Conservation (phyloP, 169 alveolate genomes). For the Toxoplasma gondii region DNA sequence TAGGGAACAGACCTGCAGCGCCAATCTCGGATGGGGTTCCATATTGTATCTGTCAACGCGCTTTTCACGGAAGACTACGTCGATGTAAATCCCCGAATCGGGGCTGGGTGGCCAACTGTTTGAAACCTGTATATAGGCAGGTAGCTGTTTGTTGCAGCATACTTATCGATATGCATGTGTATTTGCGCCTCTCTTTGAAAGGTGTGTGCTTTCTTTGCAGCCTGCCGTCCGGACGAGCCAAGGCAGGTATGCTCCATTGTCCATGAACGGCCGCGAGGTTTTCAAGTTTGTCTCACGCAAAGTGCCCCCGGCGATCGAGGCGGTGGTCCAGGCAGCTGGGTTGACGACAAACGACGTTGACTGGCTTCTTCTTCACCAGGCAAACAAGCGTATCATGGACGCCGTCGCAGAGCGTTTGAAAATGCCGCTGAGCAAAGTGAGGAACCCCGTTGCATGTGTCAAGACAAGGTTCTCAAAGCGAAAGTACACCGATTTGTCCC, state of each 20-base stretch:
- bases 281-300: conserved; percentile 74
- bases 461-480: neutral
- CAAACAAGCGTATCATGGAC: conserved; percentile 78
- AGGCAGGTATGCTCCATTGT: conserved; percentile 65
- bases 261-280: conserved; percentile 80
- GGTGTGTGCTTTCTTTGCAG: conserved; percentile 4
- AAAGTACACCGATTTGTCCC: no score
- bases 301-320: conserved; percentile 72
- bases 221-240: neutral
- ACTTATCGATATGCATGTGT: neutral
- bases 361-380: conserved; percentile 79
- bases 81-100: no score
- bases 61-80: no score
- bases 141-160: no score
- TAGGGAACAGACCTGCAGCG: no score
- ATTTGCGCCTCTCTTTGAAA: neutral
- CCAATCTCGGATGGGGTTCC: no score
- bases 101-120: no score
- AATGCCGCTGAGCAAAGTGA: conserved; percentile 72
- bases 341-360: conserved; percentile 70
- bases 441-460: neutral
- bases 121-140: no score
- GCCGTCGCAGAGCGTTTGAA: conserved; percentile 73
- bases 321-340: conserved; percentile 65
- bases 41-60: no score